Percentiles rank a stretch among this genome's conserved stretches.
phyloP scores from a whole-genome alignment of 2,329 filamentous ascomycete genomes.

The Talaromyces sp. region DNA sequence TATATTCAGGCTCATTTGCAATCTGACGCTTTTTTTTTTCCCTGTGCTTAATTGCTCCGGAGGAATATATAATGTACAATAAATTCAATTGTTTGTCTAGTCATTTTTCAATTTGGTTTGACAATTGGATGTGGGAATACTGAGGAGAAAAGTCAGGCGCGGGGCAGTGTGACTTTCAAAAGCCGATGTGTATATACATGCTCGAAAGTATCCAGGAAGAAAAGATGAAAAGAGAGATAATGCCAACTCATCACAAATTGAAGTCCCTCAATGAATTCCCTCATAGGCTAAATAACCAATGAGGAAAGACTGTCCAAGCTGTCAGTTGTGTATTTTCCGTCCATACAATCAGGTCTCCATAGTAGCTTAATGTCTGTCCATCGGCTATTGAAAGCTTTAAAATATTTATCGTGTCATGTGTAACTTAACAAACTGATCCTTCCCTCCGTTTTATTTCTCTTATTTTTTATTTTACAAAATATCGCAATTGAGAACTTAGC shows the following conservation, averaged over 20 bases:
- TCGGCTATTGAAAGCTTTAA: constrained; percentile 32
- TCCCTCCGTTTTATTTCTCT: background rate
- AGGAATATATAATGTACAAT: background rate
- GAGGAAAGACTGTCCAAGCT: background rate
- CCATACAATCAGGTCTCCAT: constrained; percentile 13
- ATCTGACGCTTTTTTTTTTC: background rate
- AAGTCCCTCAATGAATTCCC: background rate
- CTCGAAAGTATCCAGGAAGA: background rate
- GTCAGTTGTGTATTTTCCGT: constrained; percentile 12
- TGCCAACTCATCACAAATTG: background rate
- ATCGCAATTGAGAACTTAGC: background rate
- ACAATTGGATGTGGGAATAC: background rate
- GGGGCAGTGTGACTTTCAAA: background rate
- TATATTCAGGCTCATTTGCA: background rate
- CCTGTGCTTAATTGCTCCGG: background rate
- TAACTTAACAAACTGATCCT: background rate
- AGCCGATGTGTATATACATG: background rate
- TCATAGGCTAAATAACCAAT: background rate
- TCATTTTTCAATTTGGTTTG: background rate
- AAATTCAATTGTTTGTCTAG: background rate
- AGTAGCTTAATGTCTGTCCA: constrained; percentile 2
- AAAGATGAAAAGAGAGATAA: background rate
- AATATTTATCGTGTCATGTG: background rate
- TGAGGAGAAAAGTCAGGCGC: background rate
- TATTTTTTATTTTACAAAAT: background rate